Base-by-base conservation (phyloP, 2,329 filamentous ascomycete genomes). In the Pseudogymnoascus sp. region DNA sequence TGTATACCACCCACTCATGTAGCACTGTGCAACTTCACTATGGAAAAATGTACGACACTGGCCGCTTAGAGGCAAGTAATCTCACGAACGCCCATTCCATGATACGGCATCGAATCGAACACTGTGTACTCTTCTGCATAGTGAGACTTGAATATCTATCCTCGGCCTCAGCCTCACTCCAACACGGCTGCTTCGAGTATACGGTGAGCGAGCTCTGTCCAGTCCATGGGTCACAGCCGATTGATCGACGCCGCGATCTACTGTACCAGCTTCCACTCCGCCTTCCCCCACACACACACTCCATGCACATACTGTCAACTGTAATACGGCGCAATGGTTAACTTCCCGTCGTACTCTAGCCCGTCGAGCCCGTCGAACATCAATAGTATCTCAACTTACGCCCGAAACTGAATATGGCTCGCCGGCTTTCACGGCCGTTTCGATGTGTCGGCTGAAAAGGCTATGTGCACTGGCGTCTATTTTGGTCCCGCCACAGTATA, bases 241-340 rank as follows among this genome's bases (percentile, higher is more conserved):
- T 33, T 53, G 47, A 53, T 53, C 47, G 47, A 18, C 47, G 28
- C 9, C n/a, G 18, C 28, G 25, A 53, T 50, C 22, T 28, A 14
- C 22, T 50, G 14, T 28, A 14, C 22, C 28, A 53, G 41, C 4
- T 12, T 33, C n/a, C 25, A 9, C 18, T 12, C 12, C n/a, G 14
- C 28, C 6, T 18, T 18, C 28, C 25, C 47, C 47, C 47, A 33
- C 47, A 53, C n/a, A 18, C 47, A 53, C 33, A 33, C 47, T 33
- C 25, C 47, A 53, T 53, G 7, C 30, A 18, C 47, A 53, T 7
- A 18, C n/a, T 12, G 2, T 53, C n/a, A 30, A 30, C 47, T 53
- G 28, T 53, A 33, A 53, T 53, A 53, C 47, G 47, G 47, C 47
- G 6, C 22, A 53, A 53, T 53, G 15, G 47, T 47, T 22, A n/a